A percentile compares a stretch with the other conserved stretches of the same genome.
Conservation (phyloP, 139 green algal species). For the Micromonas commoda region DNA sequence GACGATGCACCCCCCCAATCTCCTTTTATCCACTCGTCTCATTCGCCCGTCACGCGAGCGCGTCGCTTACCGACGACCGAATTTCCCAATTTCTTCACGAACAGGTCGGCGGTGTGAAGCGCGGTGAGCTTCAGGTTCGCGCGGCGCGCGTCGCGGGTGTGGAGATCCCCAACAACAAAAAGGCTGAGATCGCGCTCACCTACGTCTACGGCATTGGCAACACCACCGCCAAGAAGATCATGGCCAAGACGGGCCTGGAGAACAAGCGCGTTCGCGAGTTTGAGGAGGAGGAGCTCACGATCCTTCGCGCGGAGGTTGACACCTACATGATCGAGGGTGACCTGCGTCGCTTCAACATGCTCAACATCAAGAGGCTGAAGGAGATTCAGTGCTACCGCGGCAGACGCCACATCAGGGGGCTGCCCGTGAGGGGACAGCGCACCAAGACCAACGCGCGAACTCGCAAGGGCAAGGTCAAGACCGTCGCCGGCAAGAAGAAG, state of each 20-base stretch:
- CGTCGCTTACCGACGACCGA: too few relatives aligned
- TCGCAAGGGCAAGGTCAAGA: conserved; percentile 71
- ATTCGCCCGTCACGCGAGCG: too few relatives aligned
- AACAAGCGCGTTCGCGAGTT: conserved; percentile 95
- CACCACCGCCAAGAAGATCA: conserved; percentile 84
- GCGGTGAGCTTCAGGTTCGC: conserved; percentile 17
- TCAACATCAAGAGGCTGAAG: conserved; percentile 97
- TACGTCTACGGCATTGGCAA: conserved; percentile 78
- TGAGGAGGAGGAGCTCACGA: conserved; percentile 92
- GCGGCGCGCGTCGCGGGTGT: conserved; percentile 88
- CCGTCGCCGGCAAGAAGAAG: conserved; percentile 84
- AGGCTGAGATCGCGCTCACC: conserved; percentile 85
- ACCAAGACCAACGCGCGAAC: conserved; percentile 96
- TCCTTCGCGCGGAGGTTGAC: conserved; percentile 65
- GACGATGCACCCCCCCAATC: too few relatives aligned
- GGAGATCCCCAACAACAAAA: conserved; percentile 97
- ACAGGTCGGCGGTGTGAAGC: background rate
- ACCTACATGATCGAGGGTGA: conserved; percentile 54
- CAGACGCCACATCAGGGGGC: conserved; percentile 73
- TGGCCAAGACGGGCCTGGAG: conserved; percentile 68
- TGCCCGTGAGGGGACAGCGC: conserved; percentile 84
- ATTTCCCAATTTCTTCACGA: too few relatives aligned
- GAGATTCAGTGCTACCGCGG: conserved; percentile 97
- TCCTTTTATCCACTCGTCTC: too few relatives aligned
- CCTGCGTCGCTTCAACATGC: conserved; percentile 71